Conservation (phyloP, 2,329 filamentous ascomycete species). For the Coniella vitis region DNA sequence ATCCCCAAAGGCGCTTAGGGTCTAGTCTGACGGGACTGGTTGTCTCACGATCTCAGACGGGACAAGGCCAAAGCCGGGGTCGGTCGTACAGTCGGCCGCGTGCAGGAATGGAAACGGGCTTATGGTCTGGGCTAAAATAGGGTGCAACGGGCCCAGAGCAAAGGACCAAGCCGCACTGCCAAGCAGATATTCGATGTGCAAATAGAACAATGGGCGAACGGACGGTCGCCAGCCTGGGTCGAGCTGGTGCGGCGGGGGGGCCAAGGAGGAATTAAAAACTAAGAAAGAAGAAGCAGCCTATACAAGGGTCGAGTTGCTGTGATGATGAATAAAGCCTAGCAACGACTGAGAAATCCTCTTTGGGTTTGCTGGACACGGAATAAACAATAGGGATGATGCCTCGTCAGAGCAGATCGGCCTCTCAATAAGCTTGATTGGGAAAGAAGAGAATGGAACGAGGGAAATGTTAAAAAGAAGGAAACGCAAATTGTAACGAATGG, state of each 20-base stretch:
- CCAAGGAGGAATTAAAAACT: background rate
- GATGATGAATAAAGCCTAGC: background rate
- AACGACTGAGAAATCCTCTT: background rate
- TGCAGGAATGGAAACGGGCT: slow-evolving; percentile 1
- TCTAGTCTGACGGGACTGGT: slow-evolving; percentile 13
- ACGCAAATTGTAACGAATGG: background rate
- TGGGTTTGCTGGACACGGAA: background rate
- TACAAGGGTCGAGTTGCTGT: background rate
- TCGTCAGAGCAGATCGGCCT: background rate
- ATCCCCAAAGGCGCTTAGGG: no score
- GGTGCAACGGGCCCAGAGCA: background rate
- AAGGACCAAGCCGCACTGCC: background rate
- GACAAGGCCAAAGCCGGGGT: slow-evolving; percentile 3
- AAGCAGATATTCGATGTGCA: no score
- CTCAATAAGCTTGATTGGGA: no score
- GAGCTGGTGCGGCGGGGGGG: no score
- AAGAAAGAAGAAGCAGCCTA: background rate
- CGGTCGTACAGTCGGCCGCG: background rate
- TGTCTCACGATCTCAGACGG: slow-evolving; percentile 25
- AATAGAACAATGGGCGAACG: background rate
- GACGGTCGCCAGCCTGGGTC: background rate
- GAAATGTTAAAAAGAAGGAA: no score
- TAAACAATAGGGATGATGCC: slow-evolving; percentile 1
- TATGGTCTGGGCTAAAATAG: background rate
- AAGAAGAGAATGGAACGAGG: no score